phyloP scores from a whole-genome alignment of 176 grass and related monocot genomes.

The Eleusine coracana region DNA sequence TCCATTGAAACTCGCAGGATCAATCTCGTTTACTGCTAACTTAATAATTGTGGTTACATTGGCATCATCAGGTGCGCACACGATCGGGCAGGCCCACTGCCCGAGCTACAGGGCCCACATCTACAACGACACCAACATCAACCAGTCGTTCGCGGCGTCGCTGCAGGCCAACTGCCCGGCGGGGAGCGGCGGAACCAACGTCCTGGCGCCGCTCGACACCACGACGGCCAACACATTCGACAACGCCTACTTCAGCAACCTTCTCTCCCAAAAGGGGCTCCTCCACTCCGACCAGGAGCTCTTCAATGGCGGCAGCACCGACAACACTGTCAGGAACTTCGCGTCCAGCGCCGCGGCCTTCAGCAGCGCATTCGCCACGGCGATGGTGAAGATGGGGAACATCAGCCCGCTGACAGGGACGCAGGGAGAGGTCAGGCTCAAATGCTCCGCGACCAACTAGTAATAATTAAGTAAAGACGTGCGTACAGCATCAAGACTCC shows the following conservation, averaged over 20 bases:
- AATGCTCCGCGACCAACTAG: slow-evolving; percentile 32
- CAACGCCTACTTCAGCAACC: slow-evolving; percentile 67
- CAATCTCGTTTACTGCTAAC: not conserved
- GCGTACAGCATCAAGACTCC: too few species aligned
- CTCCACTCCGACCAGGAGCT: slow-evolving; percentile 71
- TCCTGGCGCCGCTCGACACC: slow-evolving; percentile 62
- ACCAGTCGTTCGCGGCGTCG: slow-evolving; percentile 43
- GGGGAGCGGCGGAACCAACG: slow-evolving; percentile 7
- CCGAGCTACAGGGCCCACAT: slow-evolving; percentile 36
- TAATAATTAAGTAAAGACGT: not conserved
- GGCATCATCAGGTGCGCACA: slow-evolving; percentile 55
- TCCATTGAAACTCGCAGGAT: not conserved
- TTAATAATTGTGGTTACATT: too few species aligned
- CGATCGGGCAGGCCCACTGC: slow-evolving; percentile 66
- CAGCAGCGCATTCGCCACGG: slow-evolving; percentile 44
- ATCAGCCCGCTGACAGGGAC: slow-evolving; percentile 27
- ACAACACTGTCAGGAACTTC: slow-evolving; percentile 47
- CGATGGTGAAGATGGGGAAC: slow-evolving; percentile 61
- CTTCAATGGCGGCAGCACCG: slow-evolving; percentile 47
- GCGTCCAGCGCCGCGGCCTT: slow-evolving; percentile 43
- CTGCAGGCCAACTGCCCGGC: slow-evolving; percentile 46
- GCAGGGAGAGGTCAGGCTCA: slow-evolving; percentile 36
- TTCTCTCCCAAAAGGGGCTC: slow-evolving; percentile 47
- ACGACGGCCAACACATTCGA: slow-evolving; percentile 39
- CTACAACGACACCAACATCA: slow-evolving; percentile 76